Evolutionary conservation across 805 yeast species (phyloP), one percentile per base, ranked within the genome.

Genomic region (Saturnispora quitensis): DNA sequence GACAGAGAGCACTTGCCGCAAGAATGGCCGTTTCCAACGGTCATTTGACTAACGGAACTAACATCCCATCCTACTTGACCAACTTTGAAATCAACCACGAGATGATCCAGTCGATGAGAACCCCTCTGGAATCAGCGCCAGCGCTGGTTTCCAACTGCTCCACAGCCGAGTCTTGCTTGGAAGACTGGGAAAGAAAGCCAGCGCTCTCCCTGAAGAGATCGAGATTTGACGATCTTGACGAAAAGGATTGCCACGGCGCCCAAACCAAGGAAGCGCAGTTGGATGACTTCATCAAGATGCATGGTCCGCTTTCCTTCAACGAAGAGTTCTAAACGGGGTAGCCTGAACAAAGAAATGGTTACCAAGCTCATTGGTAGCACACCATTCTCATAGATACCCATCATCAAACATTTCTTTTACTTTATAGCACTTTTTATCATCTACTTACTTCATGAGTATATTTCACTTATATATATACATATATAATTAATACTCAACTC

Each of bases 271-370:
- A 55, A 18, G 40, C 38, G 28, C 55, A 55, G 40, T 36, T 57
- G 18, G 53, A 51, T 27, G 63, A 63, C 45, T 72, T 64, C 54
- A 58, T 64, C 43, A 56, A 58, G n/a, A 65, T 64, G 47, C 74
- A 76, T 55, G 81, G 81, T 15, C 67, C 69, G 12, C 64, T 78
- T 42, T 64, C 63, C 43, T 75, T 77, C 55, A 62, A 74, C 55
- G 82, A 77, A 54, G 79, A 76, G 38, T 77, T 78, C 56, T 77
- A 61, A 61, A 10, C 46, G 34, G 34, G 34, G 34, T 12, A 31
- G 15, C 15, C 8, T 20, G 24, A 34, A 8, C 47, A 31, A 31
- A 31, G 34, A 31, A 31, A 31, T 31, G 34, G 34, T 13, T 31
- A 31, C 12, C 34, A 12, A 31, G 12, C 12, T 12, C 34, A 12